A percentile compares a stretch with the other conserved stretches of the same genome.
phyloP scores from a whole-genome alignment of 176 grass and related monocot species.

The Guadua angustifolia region DNA sequence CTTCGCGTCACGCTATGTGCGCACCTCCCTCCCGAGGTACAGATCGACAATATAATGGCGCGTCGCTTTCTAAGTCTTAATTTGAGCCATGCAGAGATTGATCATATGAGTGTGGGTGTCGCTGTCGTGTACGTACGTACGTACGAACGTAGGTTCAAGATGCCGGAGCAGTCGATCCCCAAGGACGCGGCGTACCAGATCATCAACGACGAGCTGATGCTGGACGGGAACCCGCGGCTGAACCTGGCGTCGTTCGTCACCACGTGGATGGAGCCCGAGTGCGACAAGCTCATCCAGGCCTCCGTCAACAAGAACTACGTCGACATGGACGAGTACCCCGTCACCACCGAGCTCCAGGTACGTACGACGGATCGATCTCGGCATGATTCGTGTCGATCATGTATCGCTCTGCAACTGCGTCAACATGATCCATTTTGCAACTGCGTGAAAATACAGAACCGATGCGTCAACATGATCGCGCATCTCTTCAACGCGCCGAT shows the following conservation, averaged over 20 bases:
- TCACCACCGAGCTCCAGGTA: slow-evolving; percentile 99
- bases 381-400: not conserved
- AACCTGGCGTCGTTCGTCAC: slow-evolving; percentile 94
- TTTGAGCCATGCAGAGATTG: not conserved
- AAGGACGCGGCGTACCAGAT: slow-evolving; percentile 96
- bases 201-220: slow-evolving; percentile 96
- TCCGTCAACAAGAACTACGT: slow-evolving; percentile 98
- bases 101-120: not conserved
- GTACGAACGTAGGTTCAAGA: slow-evolving; percentile 43
- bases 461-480: slow-evolving; percentile 98
- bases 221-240: slow-evolving; percentile 87
- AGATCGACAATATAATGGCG: not conserved
- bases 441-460: slow-evolving; percentile 56
- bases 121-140: not conserved
- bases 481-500: slow-evolving; percentile 84
- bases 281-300: slow-evolving; percentile 84
- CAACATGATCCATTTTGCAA: slow-evolving; percentile 73
- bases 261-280: slow-evolving; percentile 98
- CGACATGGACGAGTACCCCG: slow-evolving; percentile 99
- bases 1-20: slow-evolving; percentile 87
- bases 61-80: not conserved
- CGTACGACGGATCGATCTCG: slow-evolving; percentile 56
- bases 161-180: slow-evolving; percentile 70
- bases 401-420: not conserved
- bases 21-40: slow-evolving; percentile 63